Conservation (phyloP, 805 yeast species). For the Barnettozyma wickerhamii region DNA sequence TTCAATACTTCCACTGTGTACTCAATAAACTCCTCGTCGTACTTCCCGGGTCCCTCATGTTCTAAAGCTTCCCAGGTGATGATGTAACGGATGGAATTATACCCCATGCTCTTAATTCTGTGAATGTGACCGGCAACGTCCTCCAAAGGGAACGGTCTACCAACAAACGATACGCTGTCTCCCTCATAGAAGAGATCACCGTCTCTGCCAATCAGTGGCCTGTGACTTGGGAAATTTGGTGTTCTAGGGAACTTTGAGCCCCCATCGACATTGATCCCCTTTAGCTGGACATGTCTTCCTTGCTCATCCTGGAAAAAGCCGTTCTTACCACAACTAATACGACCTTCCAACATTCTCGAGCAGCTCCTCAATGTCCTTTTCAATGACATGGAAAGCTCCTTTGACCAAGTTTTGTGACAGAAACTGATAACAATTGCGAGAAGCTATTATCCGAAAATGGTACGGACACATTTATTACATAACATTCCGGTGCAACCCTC, state of each 20-base stretch:
- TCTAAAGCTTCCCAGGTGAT: conserved; percentile 93
- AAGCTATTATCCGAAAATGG: no score
- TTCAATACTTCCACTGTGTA: conserved; percentile 61
- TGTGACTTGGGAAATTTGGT: conserved; percentile 44
- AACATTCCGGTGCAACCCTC: neutral
- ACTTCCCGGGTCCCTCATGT: conserved; percentile 79
- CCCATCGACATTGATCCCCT: conserved; percentile 81
- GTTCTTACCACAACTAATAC: conserved; percentile 32
- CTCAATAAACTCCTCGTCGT: conserved; percentile 72
- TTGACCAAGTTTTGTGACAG: neutral
- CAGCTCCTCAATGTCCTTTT: neutral
- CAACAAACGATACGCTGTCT: conserved; percentile 74
- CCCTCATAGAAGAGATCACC: conserved; percentile 58
- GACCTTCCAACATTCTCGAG: conserved; percentile 13
- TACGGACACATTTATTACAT: neutral
- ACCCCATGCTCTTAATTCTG: conserved; percentile 77
- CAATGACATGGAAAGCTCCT: neutral
- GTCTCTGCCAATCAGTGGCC: conserved; percentile 22
- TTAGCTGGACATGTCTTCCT: conserved; percentile 59
- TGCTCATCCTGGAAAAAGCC: conserved; percentile 56
- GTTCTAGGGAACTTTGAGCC: conserved; percentile 62
- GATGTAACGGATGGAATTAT: conserved; percentile 69
- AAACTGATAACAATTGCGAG: no score
- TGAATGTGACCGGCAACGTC: conserved; percentile 68
- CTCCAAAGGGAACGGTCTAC: conserved; percentile 71